Conservation (phyloP, 306 rosid species). For the Arachis hypogaea region DNA sequence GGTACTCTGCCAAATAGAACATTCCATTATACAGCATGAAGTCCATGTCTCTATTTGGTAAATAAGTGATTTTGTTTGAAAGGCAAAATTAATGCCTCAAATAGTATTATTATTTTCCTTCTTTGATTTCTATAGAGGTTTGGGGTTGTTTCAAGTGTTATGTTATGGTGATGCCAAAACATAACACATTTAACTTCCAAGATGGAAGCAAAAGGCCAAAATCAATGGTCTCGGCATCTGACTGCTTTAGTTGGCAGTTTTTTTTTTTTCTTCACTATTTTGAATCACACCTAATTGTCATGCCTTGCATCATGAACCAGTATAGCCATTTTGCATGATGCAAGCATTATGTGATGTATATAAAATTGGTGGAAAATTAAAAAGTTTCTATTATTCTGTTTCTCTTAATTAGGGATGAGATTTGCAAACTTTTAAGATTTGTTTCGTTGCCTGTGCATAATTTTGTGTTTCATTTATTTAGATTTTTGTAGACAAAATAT, state of each 20-base stretch:
- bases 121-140: constrained; percentile 42
- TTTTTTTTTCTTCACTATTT: neutral
- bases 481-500: too few species aligned
- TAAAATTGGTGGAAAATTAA: constrained; percentile 15
- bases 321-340: constrained; percentile 29
- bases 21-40: neutral
- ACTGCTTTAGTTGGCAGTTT: constrained; percentile 24
- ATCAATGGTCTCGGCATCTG: constrained; percentile 32
- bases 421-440: neutral
- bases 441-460: too few species aligned
- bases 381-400: neutral
- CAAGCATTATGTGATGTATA: constrained; percentile 17
- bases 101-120: neutral
- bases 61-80: constrained; percentile 17
- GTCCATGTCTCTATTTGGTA: constrained; percentile 14
- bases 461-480: too few species aligned
- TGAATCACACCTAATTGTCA: constrained; percentile 3
- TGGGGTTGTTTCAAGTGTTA: constrained; percentile 25
- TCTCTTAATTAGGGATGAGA: neutral
- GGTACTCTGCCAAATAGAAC: constrained; percentile 75
- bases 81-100: constrained; percentile 20
- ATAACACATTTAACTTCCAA: constrained; percentile 8
- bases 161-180: constrained; percentile 37
- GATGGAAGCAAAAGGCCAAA: constrained; percentile 38
- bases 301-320: constrained; percentile 36